phyloP scores from a whole-genome alignment of 352 stramenopile genomes.

The Hyaloperonospora brassicae region DNA sequence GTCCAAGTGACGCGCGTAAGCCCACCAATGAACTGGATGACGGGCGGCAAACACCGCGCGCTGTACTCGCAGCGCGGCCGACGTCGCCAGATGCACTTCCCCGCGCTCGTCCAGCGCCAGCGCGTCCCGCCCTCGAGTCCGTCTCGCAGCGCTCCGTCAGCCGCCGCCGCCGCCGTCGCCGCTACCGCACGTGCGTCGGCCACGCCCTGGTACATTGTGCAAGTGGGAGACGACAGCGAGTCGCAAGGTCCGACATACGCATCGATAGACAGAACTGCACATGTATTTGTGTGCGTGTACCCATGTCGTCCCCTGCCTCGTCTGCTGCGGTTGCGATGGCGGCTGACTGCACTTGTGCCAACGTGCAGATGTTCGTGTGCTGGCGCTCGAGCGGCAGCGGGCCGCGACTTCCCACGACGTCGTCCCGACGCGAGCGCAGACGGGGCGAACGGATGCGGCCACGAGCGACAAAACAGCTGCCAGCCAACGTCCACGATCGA shows the following conservation, averaged over 20 bases:
- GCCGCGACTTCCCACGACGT: conserved; percentile 7
- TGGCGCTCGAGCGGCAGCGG: conserved; percentile 34
- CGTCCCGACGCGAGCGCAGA: neutral
- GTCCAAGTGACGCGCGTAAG: neutral
- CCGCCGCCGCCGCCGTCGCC: neutral
- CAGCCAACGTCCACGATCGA: conserved; percentile 1
- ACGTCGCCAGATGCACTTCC: conserved; percentile 45
- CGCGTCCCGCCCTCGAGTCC: conserved; percentile 12
- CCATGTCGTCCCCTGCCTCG: neutral
- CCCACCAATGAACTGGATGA: conserved; percentile 66
- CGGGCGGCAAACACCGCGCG: conserved; percentile 45
- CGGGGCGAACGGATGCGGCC: neutral
- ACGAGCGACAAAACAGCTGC: neutral
- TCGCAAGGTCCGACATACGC: conserved; percentile 31
- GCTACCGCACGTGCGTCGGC: conserved; percentile 7
- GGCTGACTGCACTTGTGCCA: conserved; percentile 4
- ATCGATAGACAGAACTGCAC: no score
- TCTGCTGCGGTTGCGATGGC: neutral
- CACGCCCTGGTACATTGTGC: conserved; percentile 54
- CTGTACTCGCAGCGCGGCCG: conserved; percentile 40
- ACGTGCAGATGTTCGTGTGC: conserved; percentile 41
- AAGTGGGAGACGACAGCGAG: conserved; percentile 34
- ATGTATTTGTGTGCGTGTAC: neutral
- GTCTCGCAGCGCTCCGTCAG: conserved; percentile 13
- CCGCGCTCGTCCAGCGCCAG: conserved; percentile 37